Evolutionary conservation across 2,329 filamentous ascomycete species (phyloP), one percentile per base, ranked within the genome.

Genomic region (Penicillium sp.): DNA sequence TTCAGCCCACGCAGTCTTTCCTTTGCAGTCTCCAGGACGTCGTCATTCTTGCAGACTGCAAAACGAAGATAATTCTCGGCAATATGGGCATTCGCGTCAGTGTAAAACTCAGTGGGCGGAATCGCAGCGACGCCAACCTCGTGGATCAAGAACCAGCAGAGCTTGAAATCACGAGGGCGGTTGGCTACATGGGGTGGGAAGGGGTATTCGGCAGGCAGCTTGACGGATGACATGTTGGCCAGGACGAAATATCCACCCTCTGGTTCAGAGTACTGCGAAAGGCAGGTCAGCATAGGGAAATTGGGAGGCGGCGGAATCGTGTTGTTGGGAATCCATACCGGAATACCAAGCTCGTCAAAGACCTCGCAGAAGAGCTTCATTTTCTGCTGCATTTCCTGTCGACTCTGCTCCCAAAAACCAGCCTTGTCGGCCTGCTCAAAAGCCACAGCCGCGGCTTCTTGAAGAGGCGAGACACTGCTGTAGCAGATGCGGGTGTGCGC

Each of bases 201-300:
- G 0, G 85, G 80, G 68, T 97, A 98, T 65, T 84, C 83, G 4
- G 78, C 78, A 0, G 93, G 93, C 4, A 98, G 67, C 66, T 86
- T 82, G 48, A 98, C 88, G 66, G 91, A 90, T 48, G 81, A 77
- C 77, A 97, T 84, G 73, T 98, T 98, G 55, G 88, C 93, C 45
- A 98, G 81, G 35, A 98, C 88, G 65, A 98, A 98, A 75, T 98
- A 98, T 18, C 93, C 93, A 45, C 93, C 93, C 69, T 98, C 90
- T 4, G 93, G 93, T 50, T 95, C 86, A 1, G 88, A 91, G 74
- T 91, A 95, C 67, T 75, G 33, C 7, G 6, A 25, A 25, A 12
- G 26, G 8, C 24, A 8, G 9, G 27, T 60, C 40, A 55, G 48
- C 26, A 28, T 11, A 4, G 18, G 8, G 0, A 24, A 11, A 43